These are phyloP conservation scores for Lagerstroemia speciosa DNA, from an alignment of 345 rosid species.

Conservation along the genomic window DNA sequence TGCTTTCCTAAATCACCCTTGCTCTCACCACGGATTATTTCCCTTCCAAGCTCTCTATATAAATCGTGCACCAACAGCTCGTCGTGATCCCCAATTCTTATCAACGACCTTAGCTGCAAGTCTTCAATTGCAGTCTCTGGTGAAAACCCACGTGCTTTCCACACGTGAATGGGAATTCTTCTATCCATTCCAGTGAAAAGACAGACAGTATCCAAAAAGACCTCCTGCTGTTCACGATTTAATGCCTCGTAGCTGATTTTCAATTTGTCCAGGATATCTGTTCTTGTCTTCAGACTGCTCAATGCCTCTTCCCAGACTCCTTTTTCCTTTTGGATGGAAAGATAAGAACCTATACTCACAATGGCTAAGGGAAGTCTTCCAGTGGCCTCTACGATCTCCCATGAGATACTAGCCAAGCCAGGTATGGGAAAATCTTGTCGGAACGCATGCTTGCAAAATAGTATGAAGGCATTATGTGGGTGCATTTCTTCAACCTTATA, in stretches of 20 bases:
- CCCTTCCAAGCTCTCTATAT: conserved; percentile 4
- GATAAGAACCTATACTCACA: conserved; percentile 4
- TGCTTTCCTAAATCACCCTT: neutral
- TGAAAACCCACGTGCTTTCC: conserved; percentile 2
- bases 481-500: neutral
- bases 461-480: neutral
- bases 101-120: neutral
- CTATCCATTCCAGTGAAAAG: conserved; percentile 3
- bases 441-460: conserved; percentile 8
- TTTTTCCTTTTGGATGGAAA: neutral
- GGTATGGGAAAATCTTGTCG: neutral
- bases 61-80: conserved; percentile 7
- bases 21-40: neutral
- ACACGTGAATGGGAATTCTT: neutral
- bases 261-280: neutral
- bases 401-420: neutral
- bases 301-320: neutral
- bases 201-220: conserved; percentile 5
- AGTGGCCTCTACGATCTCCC: neutral
- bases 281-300: neutral
- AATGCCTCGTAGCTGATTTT: neutral
- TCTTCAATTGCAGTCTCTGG: neutral
- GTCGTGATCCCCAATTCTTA: neutral
- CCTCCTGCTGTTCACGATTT: neutral
- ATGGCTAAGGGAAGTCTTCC: conserved; percentile 18